Evolutionary conservation across 2,329 filamentous ascomycete species (phyloP).

Genomic region (Botrytis fabae): DNA sequence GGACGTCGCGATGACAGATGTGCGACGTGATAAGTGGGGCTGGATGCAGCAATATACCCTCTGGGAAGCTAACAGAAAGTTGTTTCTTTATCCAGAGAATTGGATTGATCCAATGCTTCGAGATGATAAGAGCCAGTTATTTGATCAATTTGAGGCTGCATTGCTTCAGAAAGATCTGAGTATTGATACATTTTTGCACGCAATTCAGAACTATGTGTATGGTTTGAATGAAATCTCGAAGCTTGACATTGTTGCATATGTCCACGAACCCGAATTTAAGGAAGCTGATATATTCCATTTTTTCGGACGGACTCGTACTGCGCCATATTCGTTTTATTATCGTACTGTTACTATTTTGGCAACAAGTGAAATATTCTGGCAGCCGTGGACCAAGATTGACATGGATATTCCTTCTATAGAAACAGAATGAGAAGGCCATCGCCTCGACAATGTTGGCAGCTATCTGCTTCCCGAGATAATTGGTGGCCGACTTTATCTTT

Average conservation of each 20-base stretch:
- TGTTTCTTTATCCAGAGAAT: constrained; percentile 43
- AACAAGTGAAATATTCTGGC: background rate
- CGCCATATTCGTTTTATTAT: background rate
- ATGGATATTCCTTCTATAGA: background rate
- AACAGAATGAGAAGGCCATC: background rate
- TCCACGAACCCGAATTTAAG: background rate
- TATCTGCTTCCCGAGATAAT: background rate
- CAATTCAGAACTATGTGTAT: background rate
- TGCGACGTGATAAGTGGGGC: constrained; percentile 30
- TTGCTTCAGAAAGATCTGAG: background rate
- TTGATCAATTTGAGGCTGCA: constrained; percentile 32
- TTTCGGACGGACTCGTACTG: background rate
- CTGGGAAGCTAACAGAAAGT: constrained; percentile 40
- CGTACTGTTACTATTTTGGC: background rate
- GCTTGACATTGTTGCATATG: background rate
- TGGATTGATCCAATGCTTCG: constrained; percentile 40
- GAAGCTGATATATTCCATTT: background rate
- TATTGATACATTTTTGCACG: background rate
- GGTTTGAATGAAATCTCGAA: background rate
- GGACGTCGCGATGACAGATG: background rate
- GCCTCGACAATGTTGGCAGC: background rate
- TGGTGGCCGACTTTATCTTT: background rate
- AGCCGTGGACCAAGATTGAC: constrained; percentile 1
- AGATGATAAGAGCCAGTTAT: constrained; percentile 40
- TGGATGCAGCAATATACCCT: constrained; percentile 36